Evolutionary conservation across 257 asterid genomes (phyloP), one percentile per base, ranked within the genome.

Genomic region (Penstemon barbatus): DNA sequence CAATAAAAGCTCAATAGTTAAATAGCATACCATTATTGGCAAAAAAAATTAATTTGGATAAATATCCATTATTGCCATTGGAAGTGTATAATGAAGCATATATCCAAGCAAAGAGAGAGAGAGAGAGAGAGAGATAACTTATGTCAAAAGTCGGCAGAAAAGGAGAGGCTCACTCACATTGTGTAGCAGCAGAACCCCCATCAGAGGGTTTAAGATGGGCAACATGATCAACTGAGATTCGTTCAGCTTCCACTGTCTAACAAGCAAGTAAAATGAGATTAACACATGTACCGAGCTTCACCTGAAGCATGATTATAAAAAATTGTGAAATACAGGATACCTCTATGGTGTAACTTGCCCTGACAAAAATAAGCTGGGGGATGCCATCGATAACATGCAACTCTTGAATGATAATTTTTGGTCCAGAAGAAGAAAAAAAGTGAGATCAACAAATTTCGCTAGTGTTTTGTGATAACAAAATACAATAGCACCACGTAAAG

Each of bases 131-230:
- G 33, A 25, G 45, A 41, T 58, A 63, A 45, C 57, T 41, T 43
- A 68, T 4, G 45, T 37, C 45, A 68, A 53, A 51, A 48, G 54
- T 25, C 33, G 48, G 19, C 48, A 71, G 57, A 52, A 72, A 58
- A 60, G 39, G 44, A 15, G 55, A 57, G 57, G 33, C 33, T 25
- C 33, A 66, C 92, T 86, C 82, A 90, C 99, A 76, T 66, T 93
- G 97, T 63, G 99, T 93, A 67, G 99, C 96, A 70, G 97, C 99
- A 63, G 97, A 93, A 78, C 99, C 96, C 66, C 99, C 96, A 76
- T 90, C 96, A 64, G 99, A 93, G 71, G 96, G 96, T 79, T 93
- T 93, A 49, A 93, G 94, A 79, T 93, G 97, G 50, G 99, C 97
- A 33, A 93, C 97, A 76, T 90, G 99, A 80, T 93, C 99, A 61